phyloP scores from a whole-genome alignment of 2,329 filamentous ascomycete species.

The Boeremia exigua region DNA sequence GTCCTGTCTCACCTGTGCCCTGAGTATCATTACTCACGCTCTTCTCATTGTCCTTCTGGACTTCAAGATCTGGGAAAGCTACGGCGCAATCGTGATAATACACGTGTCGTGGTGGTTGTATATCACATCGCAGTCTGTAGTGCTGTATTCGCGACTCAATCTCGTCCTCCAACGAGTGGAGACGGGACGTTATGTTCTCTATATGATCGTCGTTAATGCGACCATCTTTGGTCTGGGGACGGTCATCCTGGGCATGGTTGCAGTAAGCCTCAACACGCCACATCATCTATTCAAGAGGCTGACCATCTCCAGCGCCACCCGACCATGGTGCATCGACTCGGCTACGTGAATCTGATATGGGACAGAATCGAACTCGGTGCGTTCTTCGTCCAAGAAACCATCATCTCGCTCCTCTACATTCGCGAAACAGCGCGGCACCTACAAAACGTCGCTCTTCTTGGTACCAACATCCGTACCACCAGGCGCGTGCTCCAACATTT shows the following conservation, averaged over 20 bases:
- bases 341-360: slow-evolving; percentile 29
- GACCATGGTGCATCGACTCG: slow-evolving; percentile 16
- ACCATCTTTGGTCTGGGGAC: slow-evolving; percentile 60
- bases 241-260: slow-evolving; percentile 59
- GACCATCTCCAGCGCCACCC: slow-evolving; percentile 23
- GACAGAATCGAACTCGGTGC: slow-evolving; percentile 50
- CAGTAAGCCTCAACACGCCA: slow-evolving; percentile 38
- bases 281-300: not conserved
- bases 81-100: slow-evolving; percentile 49
- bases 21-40: slow-evolving; percentile 48
- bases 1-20: slow-evolving; percentile 39
- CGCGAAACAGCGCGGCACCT: slow-evolving; percentile 57
- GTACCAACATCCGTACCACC: slow-evolving; percentile 13
- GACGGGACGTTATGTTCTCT: slow-evolving; percentile 50
- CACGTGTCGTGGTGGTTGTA: slow-evolving; percentile 63
- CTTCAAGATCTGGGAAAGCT: slow-evolving; percentile 52
- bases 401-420: slow-evolving; percentile 54
- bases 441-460: slow-evolving; percentile 23
- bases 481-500: slow-evolving; percentile 40
- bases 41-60: slow-evolving; percentile 51
- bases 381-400: slow-evolving; percentile 50
- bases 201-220: slow-evolving; percentile 62
- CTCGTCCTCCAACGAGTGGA: slow-evolving; percentile 55
- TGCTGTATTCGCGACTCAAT: slow-evolving; percentile 67
- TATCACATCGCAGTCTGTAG: slow-evolving; percentile 65